Base-by-base conservation (phyloP, 2,329 filamentous ascomycete species). In the Trichoderma sp. region DNA sequence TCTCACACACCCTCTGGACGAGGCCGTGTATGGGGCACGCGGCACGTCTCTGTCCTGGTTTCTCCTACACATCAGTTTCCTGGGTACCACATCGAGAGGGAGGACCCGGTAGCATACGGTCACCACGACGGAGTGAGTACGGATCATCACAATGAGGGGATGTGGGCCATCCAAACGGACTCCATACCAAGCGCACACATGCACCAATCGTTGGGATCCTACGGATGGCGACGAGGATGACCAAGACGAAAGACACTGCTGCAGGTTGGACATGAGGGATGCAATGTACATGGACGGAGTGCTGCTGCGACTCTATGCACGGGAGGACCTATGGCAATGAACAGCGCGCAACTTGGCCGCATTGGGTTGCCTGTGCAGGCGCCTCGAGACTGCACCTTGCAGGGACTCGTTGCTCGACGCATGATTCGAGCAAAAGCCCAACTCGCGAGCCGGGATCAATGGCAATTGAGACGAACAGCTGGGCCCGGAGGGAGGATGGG, bases 381-480 rank as follows among this genome's bases (percentile, higher is more conserved):
- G 61, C 32, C 48, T 64, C 45, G 32, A 17, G 45, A 53, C 25
- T 50, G 25, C 29, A 32, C 22, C 54, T 58, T 39, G 34, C 53
- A 56, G 29, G 29, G 53, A 34, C 29, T 37, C 34, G 53, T 29
- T 10, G 29, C 34, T 39, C 54, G 17, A 53, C 50, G 45, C 50
- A 53, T 35, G 52, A 32, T 59, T 35, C n/a, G 22, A 12, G 58
- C 39, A n/a, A 39, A 64, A 19, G 52, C 60, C 54, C 35, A 17
- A 32, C 32, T 54, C 19, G 48, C 25, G 34, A 35, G 27, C 42
- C 27, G 34, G 58, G 29, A 45, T 54, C 27, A 54, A 32, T 35
- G 29, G 3, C 17, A 50, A 48, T 61, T 37, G 60, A 48, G 59
- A 64, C 60, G 61, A 64, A 64, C 61, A 64, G 61, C 37, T 35